Percentiles rank a stretch among this genome's conserved stretches.
Conservation (phyloP, 129 eudicot species). For the Tagetes erecta region DNA sequence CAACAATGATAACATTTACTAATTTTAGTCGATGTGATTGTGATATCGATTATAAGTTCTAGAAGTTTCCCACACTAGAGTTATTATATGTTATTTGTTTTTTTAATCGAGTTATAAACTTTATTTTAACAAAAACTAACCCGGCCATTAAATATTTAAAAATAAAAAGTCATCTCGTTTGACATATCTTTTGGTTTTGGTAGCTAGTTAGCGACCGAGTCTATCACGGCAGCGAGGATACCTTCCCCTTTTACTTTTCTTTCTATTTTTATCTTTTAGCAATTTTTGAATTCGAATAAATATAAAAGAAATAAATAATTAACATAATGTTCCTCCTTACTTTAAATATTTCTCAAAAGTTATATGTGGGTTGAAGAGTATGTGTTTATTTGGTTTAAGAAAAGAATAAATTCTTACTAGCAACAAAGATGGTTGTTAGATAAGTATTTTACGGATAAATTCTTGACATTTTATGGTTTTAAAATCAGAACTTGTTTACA, state of each 20-base stretch:
- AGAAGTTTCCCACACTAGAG: neutral
- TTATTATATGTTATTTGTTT: neutral
- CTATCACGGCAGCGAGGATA: conserved; percentile 16
- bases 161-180: conserved; percentile 11
- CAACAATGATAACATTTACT: too few species aligned
- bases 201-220: conserved; percentile 23
- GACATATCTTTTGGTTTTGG: conserved; percentile 30
- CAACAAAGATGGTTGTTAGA: neutral
- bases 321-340: neutral
- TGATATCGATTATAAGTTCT: neutral
- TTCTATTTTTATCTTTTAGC: neutral
- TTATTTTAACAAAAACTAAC: neutral
- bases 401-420: conserved; percentile 13
- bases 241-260: conserved; percentile 15
- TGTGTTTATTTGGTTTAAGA: conserved; percentile 15
- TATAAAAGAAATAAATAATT: neutral
- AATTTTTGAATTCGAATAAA: conserved; percentile 18
- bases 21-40: too few species aligned
- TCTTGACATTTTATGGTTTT: neutral
- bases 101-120: neutral
- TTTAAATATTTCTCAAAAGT: conserved; percentile 1
- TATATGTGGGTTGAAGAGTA: neutral
- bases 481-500: too few species aligned
- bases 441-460: neutral
- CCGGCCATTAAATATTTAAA: neutral